Evolutionary conservation across 805 yeast genomes (phyloP), one percentile per base, ranked within the genome.

Genomic region (Zygosaccharomyces rouxii): DNA sequence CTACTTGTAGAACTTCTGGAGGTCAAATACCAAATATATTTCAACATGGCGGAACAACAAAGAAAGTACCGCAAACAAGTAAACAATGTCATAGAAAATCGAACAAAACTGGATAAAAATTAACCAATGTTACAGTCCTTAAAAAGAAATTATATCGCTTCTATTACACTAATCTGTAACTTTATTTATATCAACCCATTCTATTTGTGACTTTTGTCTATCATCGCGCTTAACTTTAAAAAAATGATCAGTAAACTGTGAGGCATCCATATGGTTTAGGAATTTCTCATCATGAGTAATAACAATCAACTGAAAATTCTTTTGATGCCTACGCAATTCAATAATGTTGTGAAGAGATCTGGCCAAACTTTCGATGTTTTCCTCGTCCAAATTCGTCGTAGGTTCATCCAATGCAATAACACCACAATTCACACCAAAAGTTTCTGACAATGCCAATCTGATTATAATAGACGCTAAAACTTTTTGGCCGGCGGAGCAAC

Each of bases 401-500:
- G 99, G 99, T 69, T 94, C 99, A 68, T 94, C 99, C 35, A 94
- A 73, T 0, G 98, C 96, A 57, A 94, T 88, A 68, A 94, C 86
- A 43, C 99, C 99, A 71, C 97, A 92, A 62, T 86, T 88, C 1
- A 83, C 76, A 6, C 99, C 98, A 71, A 94, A 92, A 60, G 97
- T 88, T 67, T 94, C 98, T 1, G 98, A 94, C 42, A 94, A 71
- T 0, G 97, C 97, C 48, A 94, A 70, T 47, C 99, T 75, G 48
- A 94, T 92, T 28, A 94, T 81, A 42, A 94, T 90, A 35, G 95
- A 84, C 0, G 98, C 97, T 40, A 94, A 69, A 4, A 94, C 97
- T 60, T 89, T 88, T 67, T 94, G 99, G 0, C 99, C 99, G 0
- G 99, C 98, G 1, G 97, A 88, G 65, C 99, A 94, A 49, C 99